Evolutionary conservation across 305 asterid species (phyloP), one percentile per base, ranked within the genome.

Genomic region (Fraxinus baroniana): DNA sequence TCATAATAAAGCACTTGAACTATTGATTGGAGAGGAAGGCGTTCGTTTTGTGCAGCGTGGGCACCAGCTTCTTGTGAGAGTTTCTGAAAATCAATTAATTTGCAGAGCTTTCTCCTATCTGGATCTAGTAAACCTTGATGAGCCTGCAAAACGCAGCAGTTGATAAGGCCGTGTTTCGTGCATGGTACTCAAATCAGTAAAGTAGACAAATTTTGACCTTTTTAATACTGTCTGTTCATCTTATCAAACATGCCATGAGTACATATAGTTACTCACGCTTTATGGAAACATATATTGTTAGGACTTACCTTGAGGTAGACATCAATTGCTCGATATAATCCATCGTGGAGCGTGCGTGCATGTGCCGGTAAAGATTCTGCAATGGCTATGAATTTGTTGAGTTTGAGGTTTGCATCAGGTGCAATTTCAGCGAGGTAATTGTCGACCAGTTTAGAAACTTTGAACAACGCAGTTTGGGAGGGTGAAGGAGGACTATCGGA

Each of bases 21-120:
- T 26, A 94, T 90, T 17, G 99, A 96, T 74, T 94, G 99, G 84
- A 94, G 94, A 22, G 99, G 96, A 62, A 96, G 98, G 77, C 98
- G 94, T 75, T 96, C 99, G 70, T 96, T 96, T 88, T 93, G 97
- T 9, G 99, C 98, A 30, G 99, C 99, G 4, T 96, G 99, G 1
- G 99, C 91, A 0, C 98, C 98, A 0, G 97, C 97, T 87, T 96
- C 98, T 24, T 87, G 94, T 32, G 98, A 90, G 26, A 96, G 94
- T 78, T 92, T 93, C 88, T 96, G 97, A 70, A 93, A 92, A 83
- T 96, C 97, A 0, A 94, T 88, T 88, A 96, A 70, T 81, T 91
- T 92, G 93, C 98, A 88, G 10, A 94, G 92, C 86, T 87, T 94
- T 79, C 88, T 91, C 86, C 82, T 91, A 37, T 96, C 99, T 76